Evolutionary conservation across 202 grass and related monocot genomes (phyloP), one percentile per base, ranked within the genome.

Genomic region (Cymbopogon flexuosus): DNA sequence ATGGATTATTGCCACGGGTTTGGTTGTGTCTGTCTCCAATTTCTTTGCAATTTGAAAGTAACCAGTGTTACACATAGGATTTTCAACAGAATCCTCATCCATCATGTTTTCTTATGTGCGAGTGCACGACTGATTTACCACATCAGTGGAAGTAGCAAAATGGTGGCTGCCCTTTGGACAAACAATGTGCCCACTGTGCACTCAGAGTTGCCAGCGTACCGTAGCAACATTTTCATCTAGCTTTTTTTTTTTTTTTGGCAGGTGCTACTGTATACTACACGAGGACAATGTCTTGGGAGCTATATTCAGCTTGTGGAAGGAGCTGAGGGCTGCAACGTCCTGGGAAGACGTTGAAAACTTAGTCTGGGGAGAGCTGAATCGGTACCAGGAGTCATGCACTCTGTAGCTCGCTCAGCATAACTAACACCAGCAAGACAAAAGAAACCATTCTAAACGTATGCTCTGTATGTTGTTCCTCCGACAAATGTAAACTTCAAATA

Each of bases 201-300:
- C 68, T 75, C 13, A 54, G 23, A 15, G 10, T 41, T 18, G 27
- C 6, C 21, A 61, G 27, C 19, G 12, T 22, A 30, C 29, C 4
- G 11, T 12, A 6, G 29, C 46, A 39, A 10, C 34, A 74, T 30
- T 61, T 21, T 83, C 27, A 42, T 30, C 39, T 81, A 23, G 33
- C 33, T 0, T 54, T 19, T 54, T 49, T 49, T 30, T 42, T 10
- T 72, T 34, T 77, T 72, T 34, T 77, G 60, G 42, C 86, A 95
- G 96, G 92, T 99, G 92, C 29, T 95, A 93, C 57, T 98, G 96
- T 78, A 93, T 98, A 59, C 66, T 98, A 72, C 92, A 98, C 56
- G 90, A 98, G 39, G 92, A 95, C 45, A 95, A 95, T 65, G 88
- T 95, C 23, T 84, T 98, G 41, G 92, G 86, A 64, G 79, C 92